Evolutionary conservation across 2,329 filamentous ascomycete genomes (phyloP).

Genomic region (Alternaria tenuissima): DNA sequence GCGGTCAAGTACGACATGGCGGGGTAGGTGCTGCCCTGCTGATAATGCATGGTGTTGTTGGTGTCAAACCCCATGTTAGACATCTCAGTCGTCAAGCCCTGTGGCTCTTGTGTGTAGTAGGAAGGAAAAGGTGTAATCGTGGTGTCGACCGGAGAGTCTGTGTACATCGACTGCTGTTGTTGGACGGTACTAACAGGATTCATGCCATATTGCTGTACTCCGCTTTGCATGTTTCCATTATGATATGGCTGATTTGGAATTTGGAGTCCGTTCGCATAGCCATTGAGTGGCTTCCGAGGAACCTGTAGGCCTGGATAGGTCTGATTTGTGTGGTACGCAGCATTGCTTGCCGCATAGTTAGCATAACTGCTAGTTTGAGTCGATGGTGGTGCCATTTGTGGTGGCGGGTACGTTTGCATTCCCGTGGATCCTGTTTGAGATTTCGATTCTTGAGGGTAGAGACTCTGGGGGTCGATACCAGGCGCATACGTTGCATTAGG

Average conservation of each 20-base stretch:
- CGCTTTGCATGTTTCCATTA: conserved; percentile 36
- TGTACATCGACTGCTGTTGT: conserved; percentile 43
- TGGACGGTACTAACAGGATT: conserved; percentile 41
- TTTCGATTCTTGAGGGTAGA: conserved; percentile 34
- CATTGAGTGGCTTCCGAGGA: conserved; percentile 37
- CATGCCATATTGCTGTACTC: conserved; percentile 37
- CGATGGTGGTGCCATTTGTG: conserved; percentile 41
- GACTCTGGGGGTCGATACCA: conserved; percentile 42
- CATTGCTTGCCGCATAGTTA: conserved; percentile 29
- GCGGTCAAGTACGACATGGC: conserved; percentile 44
- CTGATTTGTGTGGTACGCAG: conserved; percentile 32
- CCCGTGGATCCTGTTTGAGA: conserved; percentile 31
- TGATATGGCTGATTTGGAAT: conserved; percentile 40
- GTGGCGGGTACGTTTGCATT: conserved; percentile 52
- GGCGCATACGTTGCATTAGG: conserved; percentile 42
- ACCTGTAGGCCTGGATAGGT: conserved; percentile 49
- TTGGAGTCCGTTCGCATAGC: conserved; percentile 41
- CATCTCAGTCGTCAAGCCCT: conserved; percentile 34
- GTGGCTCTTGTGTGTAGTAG: conserved; percentile 46
- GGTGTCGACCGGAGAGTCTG: conserved; percentile 49
- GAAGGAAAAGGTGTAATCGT: conserved; percentile 39
- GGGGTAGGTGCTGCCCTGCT: conserved; percentile 41
- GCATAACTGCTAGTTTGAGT: conserved; percentile 31
- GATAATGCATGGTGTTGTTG: conserved; percentile 40
- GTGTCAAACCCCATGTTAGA: conserved; percentile 37